A percentile compares a stretch with the other conserved stretches of the same genome.
phyloP scores from a whole-genome alignment of 352 stramenopile genomes.

The Pythium brachiatum region DNA sequence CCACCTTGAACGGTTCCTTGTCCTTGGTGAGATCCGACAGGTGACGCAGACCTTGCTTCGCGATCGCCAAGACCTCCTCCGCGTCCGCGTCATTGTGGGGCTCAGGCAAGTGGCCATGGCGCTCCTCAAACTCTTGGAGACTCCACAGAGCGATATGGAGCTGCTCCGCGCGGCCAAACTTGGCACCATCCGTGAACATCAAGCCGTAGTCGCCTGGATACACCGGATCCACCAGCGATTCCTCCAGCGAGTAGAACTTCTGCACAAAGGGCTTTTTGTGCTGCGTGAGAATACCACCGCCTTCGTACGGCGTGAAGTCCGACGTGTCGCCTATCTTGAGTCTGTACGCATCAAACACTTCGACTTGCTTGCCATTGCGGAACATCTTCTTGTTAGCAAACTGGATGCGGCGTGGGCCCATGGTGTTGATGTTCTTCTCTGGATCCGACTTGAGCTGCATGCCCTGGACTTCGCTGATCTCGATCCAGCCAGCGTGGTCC shows the following conservation, averaged over 20 bases:
- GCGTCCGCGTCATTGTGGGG: constrained; percentile 66
- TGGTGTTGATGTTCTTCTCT: constrained; percentile 72
- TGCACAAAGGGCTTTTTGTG: constrained; percentile 81
- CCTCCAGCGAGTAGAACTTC: constrained; percentile 74
- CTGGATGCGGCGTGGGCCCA: constrained; percentile 69
- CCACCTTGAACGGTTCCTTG: constrained; percentile 56
- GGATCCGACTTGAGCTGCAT: constrained; percentile 63
- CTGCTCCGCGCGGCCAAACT: constrained; percentile 84
- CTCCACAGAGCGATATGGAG: constrained; percentile 76
- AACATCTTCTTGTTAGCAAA: constrained; percentile 87
- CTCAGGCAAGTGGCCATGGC: constrained; percentile 55
- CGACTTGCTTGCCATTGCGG: constrained; percentile 81
- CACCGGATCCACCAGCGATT: constrained; percentile 63
- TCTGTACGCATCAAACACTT: constrained; percentile 82
- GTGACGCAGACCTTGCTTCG: constrained; percentile 62
- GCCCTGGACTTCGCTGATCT: constrained; percentile 82
- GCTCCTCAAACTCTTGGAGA: constrained; percentile 76
- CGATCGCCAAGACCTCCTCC: constrained; percentile 64
- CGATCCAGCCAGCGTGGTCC: constrained; percentile 81
- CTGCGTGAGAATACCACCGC: constrained; percentile 77
- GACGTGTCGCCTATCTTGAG: constrained; percentile 83
- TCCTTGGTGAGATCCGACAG: constrained; percentile 56
- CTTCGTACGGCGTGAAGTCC: constrained; percentile 76
- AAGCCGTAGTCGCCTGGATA: constrained; percentile 69
- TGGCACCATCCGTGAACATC: constrained; percentile 86